phyloP scores from a whole-genome alignment of 257 asterid species.

The Knoxia roxburghii region DNA sequence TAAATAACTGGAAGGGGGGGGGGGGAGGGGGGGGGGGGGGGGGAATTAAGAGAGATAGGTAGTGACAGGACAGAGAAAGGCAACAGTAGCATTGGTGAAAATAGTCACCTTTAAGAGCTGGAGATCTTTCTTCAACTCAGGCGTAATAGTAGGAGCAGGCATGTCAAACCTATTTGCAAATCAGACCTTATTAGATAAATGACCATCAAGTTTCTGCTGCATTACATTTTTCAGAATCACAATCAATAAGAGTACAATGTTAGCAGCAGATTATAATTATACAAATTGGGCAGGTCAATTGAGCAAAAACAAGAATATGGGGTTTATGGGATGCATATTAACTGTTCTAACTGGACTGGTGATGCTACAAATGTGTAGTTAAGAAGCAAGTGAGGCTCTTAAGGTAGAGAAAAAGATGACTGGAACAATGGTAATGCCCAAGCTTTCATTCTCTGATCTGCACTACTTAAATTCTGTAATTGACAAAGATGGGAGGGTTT shows the following conservation, averaged over 20 bases:
- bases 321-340: too few species aligned
- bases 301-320: not conserved
- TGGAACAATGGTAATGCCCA: not conserved
- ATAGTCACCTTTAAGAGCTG: conserved; percentile 63
- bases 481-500: not conserved
- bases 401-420: too few species aligned
- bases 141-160: conserved; percentile 86
- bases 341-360: not conserved
- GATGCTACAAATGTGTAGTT: not conserved
- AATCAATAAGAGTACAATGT: not conserved
- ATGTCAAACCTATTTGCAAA: conserved; percentile 69
- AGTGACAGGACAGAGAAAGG: not conserved
- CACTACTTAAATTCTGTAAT: not conserved
- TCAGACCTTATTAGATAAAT: not conserved
- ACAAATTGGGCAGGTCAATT: not conserved
- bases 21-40: too few species aligned
- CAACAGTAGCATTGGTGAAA: not conserved
- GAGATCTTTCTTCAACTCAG: conserved; percentile 82
- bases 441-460: not conserved
- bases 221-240: not conserved
- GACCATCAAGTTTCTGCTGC: not conserved
- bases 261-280: not conserved
- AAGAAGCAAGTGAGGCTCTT: too few species aligned
- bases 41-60: too few species aligned
- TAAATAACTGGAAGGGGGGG: too few species aligned